Evolutionary conservation across 2,329 filamentous ascomycete genomes (phyloP).

Genomic region (Paramyrothecium roridum): DNA sequence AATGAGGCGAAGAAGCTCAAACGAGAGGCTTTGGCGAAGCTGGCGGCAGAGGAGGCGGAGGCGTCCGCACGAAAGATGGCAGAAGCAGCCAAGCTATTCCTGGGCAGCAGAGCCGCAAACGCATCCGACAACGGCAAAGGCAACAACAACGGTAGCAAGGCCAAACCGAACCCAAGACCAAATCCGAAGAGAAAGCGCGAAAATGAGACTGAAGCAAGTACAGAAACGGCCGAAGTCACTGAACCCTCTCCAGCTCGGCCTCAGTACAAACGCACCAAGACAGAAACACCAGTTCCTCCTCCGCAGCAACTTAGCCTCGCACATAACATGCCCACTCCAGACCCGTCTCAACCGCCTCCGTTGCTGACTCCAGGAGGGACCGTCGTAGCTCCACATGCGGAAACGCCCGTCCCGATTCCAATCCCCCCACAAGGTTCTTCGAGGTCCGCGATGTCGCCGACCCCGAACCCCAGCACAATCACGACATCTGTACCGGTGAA

Average conservation of each 20-base stretch:
- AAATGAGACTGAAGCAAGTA: conserved; percentile 21
- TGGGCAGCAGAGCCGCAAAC: conserved; percentile 27
- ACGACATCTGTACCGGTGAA: conserved; percentile 26
- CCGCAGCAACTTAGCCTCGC: conserved; percentile 31
- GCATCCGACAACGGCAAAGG: conserved; percentile 9
- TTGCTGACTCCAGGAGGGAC: conserved; percentile 13
- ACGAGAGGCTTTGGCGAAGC: conserved; percentile 59
- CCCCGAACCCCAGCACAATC: conserved; percentile 17
- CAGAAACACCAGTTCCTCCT: conserved; percentile 53
- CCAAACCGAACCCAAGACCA: conserved; percentile 22
- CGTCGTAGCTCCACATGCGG: conserved; percentile 21
- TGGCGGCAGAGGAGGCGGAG: conserved; percentile 61
- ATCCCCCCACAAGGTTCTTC: conserved; percentile 24
- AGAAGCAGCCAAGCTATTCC: conserved; percentile 42
- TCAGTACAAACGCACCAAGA: conserved; percentile 50
- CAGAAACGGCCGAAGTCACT: conserved; percentile 22
- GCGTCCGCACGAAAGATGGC: conserved; percentile 52
- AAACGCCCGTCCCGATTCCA: conserved; percentile 41
- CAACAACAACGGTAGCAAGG: neutral
- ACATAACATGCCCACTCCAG: conserved; percentile 20
- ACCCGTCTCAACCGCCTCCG: conserved; percentile 13
- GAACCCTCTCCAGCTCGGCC: conserved; percentile 31
- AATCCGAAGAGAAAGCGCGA: conserved; percentile 45
- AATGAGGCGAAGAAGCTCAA: conserved; percentile 77
- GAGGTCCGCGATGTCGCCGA: conserved; percentile 27